Conservation (phyloP, 257 asterid species). For the Nicotiana knightiana region DNA sequence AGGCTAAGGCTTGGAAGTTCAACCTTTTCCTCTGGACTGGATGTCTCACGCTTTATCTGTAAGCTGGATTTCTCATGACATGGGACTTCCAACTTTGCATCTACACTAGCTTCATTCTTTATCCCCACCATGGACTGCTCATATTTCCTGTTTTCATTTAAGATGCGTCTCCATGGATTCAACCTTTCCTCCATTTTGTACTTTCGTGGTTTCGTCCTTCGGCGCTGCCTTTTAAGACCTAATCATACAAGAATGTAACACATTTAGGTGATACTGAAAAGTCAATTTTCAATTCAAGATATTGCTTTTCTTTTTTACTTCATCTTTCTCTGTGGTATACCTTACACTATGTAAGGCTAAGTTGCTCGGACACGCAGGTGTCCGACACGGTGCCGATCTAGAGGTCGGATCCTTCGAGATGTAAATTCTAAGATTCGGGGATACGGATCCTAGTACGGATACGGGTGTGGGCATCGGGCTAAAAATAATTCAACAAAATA, state of each 20-base stretch:
- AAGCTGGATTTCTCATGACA: not conserved
- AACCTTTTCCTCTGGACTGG: constrained; percentile 10
- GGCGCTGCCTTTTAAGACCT: constrained; percentile 62
- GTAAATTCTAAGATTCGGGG: no score
- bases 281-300: not conserved
- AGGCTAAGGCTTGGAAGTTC: constrained; percentile 12
- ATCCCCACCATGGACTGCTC: constrained; percentile 31
- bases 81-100: constrained; percentile 10
- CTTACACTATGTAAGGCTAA: not conserved
- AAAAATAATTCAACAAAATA: no score
- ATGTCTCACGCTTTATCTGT: not conserved
- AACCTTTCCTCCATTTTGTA: constrained; percentile 35
- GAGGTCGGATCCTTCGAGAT: no score
- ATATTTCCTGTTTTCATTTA: constrained; percentile 32
- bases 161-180: constrained; percentile 65
- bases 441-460: no score
- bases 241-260: constrained; percentile 5
- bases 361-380: no score
- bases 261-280: not conserved
- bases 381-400: no score
- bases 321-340: not conserved
- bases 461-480: no score
- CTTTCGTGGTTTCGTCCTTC: constrained; percentile 45
- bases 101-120: constrained; percentile 13
- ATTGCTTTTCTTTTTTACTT: not conserved